A percentile compares a stretch with the other conserved stretches of the same genome.
phyloP scores from a whole-genome alignment of 2,329 filamentous ascomycete genomes.

The Trichoderma atrobrunneum region DNA sequence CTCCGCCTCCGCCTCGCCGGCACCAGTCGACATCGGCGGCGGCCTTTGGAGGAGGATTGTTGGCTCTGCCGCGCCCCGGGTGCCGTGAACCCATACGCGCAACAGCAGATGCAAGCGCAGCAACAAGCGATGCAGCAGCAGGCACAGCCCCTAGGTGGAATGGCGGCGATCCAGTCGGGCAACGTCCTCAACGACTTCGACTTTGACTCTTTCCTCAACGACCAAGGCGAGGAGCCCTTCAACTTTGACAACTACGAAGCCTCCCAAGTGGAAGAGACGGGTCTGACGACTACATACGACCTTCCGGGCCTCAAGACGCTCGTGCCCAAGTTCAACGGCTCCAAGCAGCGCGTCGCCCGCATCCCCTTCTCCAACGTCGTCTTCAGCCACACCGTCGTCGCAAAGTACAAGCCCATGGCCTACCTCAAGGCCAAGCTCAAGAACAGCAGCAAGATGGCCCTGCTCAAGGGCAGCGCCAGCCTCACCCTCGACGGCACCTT shows the following conservation, averaged over 20 bases:
- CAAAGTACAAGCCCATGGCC: slow-evolving; percentile 58
- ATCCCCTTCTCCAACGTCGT: slow-evolving; percentile 48
- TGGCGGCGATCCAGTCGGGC: not conserved
- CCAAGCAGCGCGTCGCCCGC: slow-evolving; percentile 59
- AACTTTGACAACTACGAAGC: slow-evolving; percentile 34
- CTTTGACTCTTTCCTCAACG: not conserved
- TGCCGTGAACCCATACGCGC: not conserved
- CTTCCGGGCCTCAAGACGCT: slow-evolving; percentile 58
- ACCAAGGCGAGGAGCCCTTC: not conserved
- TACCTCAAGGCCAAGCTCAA: slow-evolving; percentile 57
- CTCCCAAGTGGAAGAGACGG: slow-evolving; percentile 56
- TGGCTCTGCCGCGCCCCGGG: not conserved
- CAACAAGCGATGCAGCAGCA: not conserved
- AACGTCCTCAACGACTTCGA: not conserved
- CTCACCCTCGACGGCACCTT: slow-evolving; percentile 64
- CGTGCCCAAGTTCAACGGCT: slow-evolving; percentile 46
- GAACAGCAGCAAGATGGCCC: slow-evolving; percentile 54
- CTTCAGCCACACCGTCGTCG: slow-evolving; percentile 57
- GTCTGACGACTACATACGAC: slow-evolving; percentile 60
- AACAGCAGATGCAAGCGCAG: not conserved
- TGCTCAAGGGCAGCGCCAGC: slow-evolving; percentile 54
- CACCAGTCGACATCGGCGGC: not conserved
- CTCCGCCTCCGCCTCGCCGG: not conserved
- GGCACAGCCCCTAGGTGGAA: not conserved
- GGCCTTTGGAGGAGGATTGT: not conserved